Percentiles rank a stretch among this genome's conserved stretches.
Evolutionary conservation across 1,139 yeast species (phyloP).

Genomic region (Lodderomyces parapsilosis): DNA sequence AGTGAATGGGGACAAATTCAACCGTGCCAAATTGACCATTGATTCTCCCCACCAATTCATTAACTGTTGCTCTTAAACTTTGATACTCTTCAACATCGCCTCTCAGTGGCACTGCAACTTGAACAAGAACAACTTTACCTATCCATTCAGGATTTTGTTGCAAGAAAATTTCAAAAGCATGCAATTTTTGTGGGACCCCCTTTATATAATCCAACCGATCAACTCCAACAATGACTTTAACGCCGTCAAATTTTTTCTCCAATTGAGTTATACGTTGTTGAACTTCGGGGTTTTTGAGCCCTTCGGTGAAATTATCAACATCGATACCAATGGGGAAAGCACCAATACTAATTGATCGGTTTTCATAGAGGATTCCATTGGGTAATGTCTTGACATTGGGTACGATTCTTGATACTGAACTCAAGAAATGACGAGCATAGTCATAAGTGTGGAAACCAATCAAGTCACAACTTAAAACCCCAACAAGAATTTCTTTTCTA

Average conservation of each 20-base stretch:
- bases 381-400: slow-evolving; percentile 78
- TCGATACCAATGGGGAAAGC: slow-evolving; percentile 99
- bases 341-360: slow-evolving; percentile 80
- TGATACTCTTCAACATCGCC: slow-evolving; percentile 99
- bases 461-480: slow-evolving; percentile 90
- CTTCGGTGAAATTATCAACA: slow-evolving; percentile 84
- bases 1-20: slow-evolving; percentile 97
- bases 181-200: slow-evolving; percentile 96
- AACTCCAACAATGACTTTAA: slow-evolving; percentile 91
- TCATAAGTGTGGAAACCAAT: slow-evolving; percentile 99
- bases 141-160: slow-evolving; percentile 97
- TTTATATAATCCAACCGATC: slow-evolving; percentile 94
- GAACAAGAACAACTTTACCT: slow-evolving; percentile 93
- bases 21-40: slow-evolving; percentile 96
- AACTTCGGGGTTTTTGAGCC: slow-evolving; percentile 64
- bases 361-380: slow-evolving; percentile 80
- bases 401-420: slow-evolving; percentile 86
- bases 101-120: slow-evolving; percentile 96
- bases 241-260: slow-evolving; percentile 58
- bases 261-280: slow-evolving; percentile 63
- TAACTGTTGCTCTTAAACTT: slow-evolving; percentile 87
- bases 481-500: slow-evolving; percentile 84
- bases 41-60: slow-evolving; percentile 93
- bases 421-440: slow-evolving; percentile 95
- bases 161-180: slow-evolving; percentile 90